Percentiles rank a stretch among this genome's conserved stretches.
These are phyloP conservation scores for Pseudogymnoascus sp. DNA, from an alignment of 2,329 filamentous ascomycete species.

Conservation along the genomic window DNA sequence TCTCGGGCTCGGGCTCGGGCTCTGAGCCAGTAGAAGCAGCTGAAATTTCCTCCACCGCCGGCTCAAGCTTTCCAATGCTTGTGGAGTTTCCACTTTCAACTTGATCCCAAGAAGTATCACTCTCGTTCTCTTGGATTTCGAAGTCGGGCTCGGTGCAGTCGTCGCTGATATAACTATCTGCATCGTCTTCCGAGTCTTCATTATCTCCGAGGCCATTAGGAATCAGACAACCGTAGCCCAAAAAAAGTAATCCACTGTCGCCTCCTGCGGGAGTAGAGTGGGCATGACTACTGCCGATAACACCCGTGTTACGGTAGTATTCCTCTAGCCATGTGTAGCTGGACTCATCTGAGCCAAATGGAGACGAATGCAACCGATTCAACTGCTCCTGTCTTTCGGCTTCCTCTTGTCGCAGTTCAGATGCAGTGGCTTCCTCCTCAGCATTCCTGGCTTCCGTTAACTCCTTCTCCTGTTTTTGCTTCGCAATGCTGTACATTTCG, in stretches of 20 bases:
- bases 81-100: too few species aligned
- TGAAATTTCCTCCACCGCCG: too few species aligned
- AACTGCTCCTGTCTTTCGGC: neutral
- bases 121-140: neutral
- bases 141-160: constrained; percentile 3
- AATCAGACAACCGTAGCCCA: too few species aligned
- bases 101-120: neutral
- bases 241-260: too few species aligned
- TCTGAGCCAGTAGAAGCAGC: too few species aligned
- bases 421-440: neutral
- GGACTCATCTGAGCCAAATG: neutral
- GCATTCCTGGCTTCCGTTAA: neutral
- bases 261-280: too few species aligned
- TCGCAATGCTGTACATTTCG: neutral
- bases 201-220: neutral
- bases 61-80: too few species aligned
- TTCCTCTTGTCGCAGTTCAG: neutral
- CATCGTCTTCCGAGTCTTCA: neutral
- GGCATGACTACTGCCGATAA: too few species aligned
- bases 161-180: neutral
- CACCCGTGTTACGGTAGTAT: too few species aligned
- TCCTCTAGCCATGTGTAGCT: too few species aligned
- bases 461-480: neutral
- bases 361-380: too few species aligned
- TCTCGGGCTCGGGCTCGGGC: neutral